phyloP scores from a whole-genome alignment of 768 basidiomycete species.

The Suillus subalutaceus region DNA sequence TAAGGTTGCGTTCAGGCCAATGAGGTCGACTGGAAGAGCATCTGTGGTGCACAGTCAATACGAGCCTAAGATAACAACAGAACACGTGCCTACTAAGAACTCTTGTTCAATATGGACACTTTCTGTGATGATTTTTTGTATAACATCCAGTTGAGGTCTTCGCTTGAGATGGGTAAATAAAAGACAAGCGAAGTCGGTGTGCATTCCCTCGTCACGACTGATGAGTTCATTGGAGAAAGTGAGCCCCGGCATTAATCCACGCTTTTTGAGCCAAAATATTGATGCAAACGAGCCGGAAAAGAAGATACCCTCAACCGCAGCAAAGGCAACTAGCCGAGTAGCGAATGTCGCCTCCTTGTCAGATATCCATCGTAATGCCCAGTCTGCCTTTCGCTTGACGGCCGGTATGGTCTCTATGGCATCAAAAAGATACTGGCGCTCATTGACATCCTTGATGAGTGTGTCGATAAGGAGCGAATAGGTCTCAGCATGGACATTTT shows the following conservation, averaged over 20 bases:
- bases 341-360: conserved; percentile 81
- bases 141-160: conserved; percentile 78
- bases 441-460: conserved; percentile 80
- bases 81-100: conserved; percentile 68
- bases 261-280: conserved; percentile 97
- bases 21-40: conserved; percentile 82
- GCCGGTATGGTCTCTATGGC: conserved; percentile 94
- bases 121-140: conserved; percentile 72
- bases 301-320: conserved; percentile 96
- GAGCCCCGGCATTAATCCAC: conserved; percentile 95
- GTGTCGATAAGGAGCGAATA: conserved; percentile 96
- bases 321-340: conserved; percentile 90
- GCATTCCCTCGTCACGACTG: conserved; percentile 93
- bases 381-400: conserved; percentile 90
- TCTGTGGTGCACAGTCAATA: conserved; percentile 43
- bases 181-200: conserved; percentile 94
- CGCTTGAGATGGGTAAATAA: conserved; percentile 82
- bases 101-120: conserved; percentile 88
- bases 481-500: conserved; percentile 96
- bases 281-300: conserved; percentile 94
- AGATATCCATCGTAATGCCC: conserved; percentile 92
- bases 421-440: conserved; percentile 85
- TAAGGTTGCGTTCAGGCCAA: conserved; percentile 87
- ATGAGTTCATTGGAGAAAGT: conserved; percentile 98
- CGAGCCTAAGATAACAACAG: not conserved